These are phyloP conservation scores for Monosporascus sp. DNA, from an alignment of 2,329 filamentous ascomycete genomes.

Conservation along the genomic window DNA sequence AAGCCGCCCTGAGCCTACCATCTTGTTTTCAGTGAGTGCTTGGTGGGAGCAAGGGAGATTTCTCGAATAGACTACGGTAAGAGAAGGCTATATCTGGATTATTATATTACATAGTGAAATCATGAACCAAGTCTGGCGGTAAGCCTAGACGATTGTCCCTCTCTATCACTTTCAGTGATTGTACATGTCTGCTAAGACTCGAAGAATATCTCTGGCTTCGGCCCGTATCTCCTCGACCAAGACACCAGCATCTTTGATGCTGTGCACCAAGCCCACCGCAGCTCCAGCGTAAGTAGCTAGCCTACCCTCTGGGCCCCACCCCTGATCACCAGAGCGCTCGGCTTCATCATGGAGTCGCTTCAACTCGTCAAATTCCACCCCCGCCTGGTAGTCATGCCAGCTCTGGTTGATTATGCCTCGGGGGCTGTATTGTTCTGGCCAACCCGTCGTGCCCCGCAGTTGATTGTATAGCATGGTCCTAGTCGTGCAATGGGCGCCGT, in stretches of 20 bases:
- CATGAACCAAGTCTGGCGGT: no score
- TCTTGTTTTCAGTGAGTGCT: no score
- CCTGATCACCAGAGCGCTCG: conserved; percentile 32
- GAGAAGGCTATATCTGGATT: no score
- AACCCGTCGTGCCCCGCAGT: conserved; percentile 35
- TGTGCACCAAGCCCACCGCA: conserved; percentile 36
- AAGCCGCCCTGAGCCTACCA: no score
- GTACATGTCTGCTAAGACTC: background rate
- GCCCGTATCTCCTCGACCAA: conserved; percentile 31
- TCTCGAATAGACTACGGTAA: no score
- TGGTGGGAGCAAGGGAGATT: no score
- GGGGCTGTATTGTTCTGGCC: conserved; percentile 34
- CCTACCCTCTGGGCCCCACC: conserved; percentile 42
- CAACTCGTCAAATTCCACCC: conserved; percentile 37
- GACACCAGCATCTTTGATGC: conserved; percentile 30
- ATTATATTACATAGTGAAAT: no score
- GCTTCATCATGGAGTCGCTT: conserved; percentile 37
- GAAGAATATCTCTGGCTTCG: conserved; percentile 21
- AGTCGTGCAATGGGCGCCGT: conserved; percentile 33
- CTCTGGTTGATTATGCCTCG: conserved; percentile 33
- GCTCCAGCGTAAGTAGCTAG: conserved; percentile 46
- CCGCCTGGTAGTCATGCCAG: conserved; percentile 29
- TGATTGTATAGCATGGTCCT: conserved; percentile 41
- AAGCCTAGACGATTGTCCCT: no score
- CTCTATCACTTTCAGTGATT: no score